Percentiles rank a stretch among this genome's conserved stretches.
These are phyloP conservation scores for Sclerotinia glacialis DNA, from an alignment of 2,329 filamentous ascomycete species.

Conservation along the genomic window DNA sequence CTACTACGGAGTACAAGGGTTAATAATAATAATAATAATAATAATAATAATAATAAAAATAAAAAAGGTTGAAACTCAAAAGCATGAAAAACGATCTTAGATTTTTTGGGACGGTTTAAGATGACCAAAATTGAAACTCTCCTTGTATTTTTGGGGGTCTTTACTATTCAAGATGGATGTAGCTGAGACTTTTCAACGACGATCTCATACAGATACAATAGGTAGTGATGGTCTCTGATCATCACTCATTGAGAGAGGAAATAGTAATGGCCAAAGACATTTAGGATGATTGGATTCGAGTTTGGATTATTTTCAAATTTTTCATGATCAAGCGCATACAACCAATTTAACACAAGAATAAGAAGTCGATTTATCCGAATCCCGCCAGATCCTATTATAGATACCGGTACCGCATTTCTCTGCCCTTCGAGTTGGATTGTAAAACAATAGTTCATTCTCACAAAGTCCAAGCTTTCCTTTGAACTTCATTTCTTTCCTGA, in stretches of 20 bases:
- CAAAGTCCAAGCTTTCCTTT: slow-evolving; percentile 8
- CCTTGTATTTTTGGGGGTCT: not conserved
- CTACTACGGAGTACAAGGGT: slow-evolving; percentile 1
- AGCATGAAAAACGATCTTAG: not conserved
- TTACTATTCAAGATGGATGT: not conserved
- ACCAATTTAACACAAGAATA: no score
- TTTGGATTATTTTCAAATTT: not conserved
- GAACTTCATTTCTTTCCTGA: slow-evolving; percentile 10
- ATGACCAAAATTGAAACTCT: not conserved
- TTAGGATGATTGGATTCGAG: slow-evolving; percentile 20
- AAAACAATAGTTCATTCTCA: slow-evolving; percentile 8
- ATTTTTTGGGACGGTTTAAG: not conserved
- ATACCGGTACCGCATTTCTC: not conserved
- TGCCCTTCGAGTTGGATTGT: slow-evolving; percentile 3
- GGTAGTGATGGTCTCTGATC: not conserved
- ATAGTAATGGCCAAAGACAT: slow-evolving; percentile 14
- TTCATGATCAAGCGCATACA: not conserved
- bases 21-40: no score
- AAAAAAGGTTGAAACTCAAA: slow-evolving; percentile 8
- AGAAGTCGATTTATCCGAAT: no score
- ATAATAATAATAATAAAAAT: no score
- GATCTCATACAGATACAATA: not conserved
- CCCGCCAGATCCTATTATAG: not conserved
- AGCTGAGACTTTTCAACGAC: slow-evolving; percentile 9
- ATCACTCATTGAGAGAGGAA: slow-evolving; percentile 10